These are phyloP conservation scores for Salvia hispanica DNA, from an alignment of 257 asterid genomes.

Conservation along the genomic window DNA sequence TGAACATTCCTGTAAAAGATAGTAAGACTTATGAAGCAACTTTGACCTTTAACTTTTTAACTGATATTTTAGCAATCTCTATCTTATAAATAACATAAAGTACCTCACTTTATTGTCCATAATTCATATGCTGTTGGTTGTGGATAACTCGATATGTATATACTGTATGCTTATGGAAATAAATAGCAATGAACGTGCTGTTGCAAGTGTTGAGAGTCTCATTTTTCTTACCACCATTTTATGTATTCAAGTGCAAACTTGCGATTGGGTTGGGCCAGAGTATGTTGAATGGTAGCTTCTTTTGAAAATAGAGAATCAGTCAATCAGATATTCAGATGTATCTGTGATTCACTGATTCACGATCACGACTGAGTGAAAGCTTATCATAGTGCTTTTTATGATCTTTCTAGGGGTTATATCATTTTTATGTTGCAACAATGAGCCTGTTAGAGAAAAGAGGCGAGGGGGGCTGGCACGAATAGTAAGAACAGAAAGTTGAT, in stretches of 20 bases:
- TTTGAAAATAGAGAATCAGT: constrained; percentile 16
- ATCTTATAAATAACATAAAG: neutral
- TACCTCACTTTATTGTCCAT: neutral
- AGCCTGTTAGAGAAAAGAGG: neutral
- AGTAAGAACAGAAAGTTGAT: too few relatives aligned
- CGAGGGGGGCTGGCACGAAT: too few relatives aligned
- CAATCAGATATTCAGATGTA: too few relatives aligned
- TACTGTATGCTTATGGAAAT: neutral
- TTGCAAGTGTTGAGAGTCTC: neutral
- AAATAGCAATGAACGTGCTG: neutral
- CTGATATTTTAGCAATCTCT: constrained; percentile 4
- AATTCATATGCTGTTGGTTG: neutral
- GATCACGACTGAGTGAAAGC: neutral
- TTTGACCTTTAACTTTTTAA: neutral
- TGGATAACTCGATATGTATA: neutral
- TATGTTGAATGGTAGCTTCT: neutral
- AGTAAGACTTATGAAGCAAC: constrained; percentile 8
- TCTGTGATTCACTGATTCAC: constrained; percentile 11
- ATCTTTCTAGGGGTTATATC: constrained; percentile 1
- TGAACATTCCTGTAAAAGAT: neutral
- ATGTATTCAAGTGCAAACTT: constrained; percentile 6
- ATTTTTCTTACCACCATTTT: neutral
- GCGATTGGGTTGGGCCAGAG: neutral
- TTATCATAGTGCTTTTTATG: constrained; percentile 3
- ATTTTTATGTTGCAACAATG: constrained; percentile 18